Evolutionary conservation across 495 filamentous ascomycete genomes (phyloP).

Genomic region (Lasiosphaeria miniovina): DNA sequence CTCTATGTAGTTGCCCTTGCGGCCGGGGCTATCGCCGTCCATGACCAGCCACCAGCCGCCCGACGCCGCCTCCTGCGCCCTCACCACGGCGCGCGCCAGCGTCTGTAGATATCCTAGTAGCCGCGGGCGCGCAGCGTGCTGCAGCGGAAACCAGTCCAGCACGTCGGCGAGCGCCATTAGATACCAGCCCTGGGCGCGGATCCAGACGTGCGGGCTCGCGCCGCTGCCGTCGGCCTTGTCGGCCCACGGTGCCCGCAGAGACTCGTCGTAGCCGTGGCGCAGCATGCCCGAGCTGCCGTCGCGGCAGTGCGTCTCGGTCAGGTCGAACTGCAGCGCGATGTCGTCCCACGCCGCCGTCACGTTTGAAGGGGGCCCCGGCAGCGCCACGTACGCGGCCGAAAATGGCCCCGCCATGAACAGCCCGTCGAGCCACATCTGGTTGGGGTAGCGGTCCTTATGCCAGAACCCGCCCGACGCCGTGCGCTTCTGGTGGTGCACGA

Average conservation of each 20-base stretch:
- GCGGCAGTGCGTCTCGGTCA: slow-evolving; percentile 50
- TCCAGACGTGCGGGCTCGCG: slow-evolving; percentile 55
- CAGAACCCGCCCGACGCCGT: slow-evolving; percentile 53
- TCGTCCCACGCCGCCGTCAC: slow-evolving; percentile 37
- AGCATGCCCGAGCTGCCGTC: slow-evolving; percentile 48
- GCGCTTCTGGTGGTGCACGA: slow-evolving; percentile 42
- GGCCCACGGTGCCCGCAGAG: slow-evolving; percentile 53
- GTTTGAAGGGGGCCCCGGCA: slow-evolving; percentile 29
- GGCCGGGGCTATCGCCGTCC: slow-evolving; percentile 40
- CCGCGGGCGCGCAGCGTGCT: slow-evolving; percentile 29
- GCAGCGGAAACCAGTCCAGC: slow-evolving; percentile 45
- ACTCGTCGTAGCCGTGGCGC: slow-evolving; percentile 58
- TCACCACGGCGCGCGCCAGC: slow-evolving; percentile 41
- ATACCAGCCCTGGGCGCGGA: slow-evolving; percentile 59
- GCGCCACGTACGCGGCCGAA: slow-evolving; percentile 43
- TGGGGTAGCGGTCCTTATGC: slow-evolving; percentile 49
- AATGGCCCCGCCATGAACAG: slow-evolving; percentile 54
- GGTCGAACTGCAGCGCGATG: slow-evolving; percentile 51
- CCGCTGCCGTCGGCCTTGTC: slow-evolving; percentile 56
- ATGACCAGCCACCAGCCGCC: slow-evolving; percentile 64
- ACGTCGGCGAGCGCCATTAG: slow-evolving; percentile 56
- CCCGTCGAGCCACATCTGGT: slow-evolving; percentile 60
- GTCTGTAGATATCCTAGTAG: slow-evolving; percentile 40
- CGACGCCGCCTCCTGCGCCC: slow-evolving; percentile 41
- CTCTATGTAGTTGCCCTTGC: slow-evolving; percentile 59